Evolutionary conservation across 768 basidiomycete species (phyloP), one percentile per base, ranked within the genome.

Genomic region (Rhodotorula diobovata): DNA sequence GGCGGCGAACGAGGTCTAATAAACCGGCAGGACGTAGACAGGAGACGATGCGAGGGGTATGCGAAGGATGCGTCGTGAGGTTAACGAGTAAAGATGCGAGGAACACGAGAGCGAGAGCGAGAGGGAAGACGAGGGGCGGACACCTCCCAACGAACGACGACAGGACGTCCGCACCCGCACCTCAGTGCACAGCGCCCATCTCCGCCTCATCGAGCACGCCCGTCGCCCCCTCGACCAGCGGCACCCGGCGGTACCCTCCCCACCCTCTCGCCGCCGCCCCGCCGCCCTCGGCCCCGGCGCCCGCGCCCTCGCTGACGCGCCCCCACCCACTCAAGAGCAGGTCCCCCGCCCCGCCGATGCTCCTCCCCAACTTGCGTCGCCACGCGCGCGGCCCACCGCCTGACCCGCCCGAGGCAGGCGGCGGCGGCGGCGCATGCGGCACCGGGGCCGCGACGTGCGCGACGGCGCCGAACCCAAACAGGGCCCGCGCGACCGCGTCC

Each of bases 321-420:
- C 37, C 34, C 11, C 43, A 41, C n/a, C n/a, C 58, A 20, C 23
- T 23, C 46, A 58, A 9, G 54, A 71, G 43, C 16, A 67, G 63
- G 37, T 71, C 70, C 37, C 65, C 58, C 43, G 70, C 70, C 34
- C 57, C 53, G 30, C 70, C 70, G 50, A 71, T 63, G 41, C 61
- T 63, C 39, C 66, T 41, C 50, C 62, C 59, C 50, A 71, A 45
- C 51, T 71, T 71, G 15, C 70, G 53, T 0, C 59, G 48, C 70
- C 70, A 71, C 11, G 56, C 57, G 10, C 70, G 39, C 8, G 61
- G 55, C 10, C 64, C 70, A 5, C 43, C 1, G 37, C 61, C 61
- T 3, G 32, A 21, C 35, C 35, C 37, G 16, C 2, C 8, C 41
- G 55, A 51, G 30, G 58, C 5, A 51, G 43, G 10, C 32, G 43